phyloP scores from a whole-genome alignment of 139 green algal species.

The Chlorella sp. region DNA sequence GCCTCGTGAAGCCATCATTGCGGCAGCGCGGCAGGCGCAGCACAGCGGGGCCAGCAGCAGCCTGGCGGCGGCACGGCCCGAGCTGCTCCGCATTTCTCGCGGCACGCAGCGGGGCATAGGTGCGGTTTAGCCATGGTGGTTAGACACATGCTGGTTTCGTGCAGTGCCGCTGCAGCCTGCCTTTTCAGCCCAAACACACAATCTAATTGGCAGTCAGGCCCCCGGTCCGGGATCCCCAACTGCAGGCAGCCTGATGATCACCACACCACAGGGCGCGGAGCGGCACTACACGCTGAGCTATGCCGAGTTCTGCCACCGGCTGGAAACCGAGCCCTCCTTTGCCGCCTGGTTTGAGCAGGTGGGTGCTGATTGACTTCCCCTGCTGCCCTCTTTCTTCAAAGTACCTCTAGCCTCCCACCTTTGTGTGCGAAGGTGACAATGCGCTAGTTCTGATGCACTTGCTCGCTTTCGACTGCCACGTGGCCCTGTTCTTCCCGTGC shows the following conservation, averaged over 20 bases:
- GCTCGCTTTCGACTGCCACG: no score
- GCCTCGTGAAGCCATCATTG: no score
- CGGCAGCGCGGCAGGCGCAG: background rate
- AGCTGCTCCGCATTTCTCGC: constrained; percentile 51
- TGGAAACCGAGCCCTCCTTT: constrained; percentile 57
- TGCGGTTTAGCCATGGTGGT: background rate
- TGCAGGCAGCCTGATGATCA: constrained; percentile 69
- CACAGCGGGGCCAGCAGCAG: background rate
- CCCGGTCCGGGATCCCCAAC: no score
- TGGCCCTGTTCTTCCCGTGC: no score
- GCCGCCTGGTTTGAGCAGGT: constrained; percentile 47
- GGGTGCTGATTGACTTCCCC: background rate
- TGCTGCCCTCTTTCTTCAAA: no score
- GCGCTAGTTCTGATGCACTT: no score
- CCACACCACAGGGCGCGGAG: constrained; percentile 58
- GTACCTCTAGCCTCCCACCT: no score
- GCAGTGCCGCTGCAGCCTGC: no score
- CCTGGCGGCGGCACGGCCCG: background rate
- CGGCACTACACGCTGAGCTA: constrained; percentile 76
- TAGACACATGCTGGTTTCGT: no score
- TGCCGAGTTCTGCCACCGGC: constrained; percentile 50
- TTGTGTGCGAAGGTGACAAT: no score
- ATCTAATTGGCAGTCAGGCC: no score
- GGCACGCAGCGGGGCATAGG: constrained; percentile 68
- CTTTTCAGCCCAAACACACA: no score